Evolutionary conservation across 2,329 filamentous ascomycete genomes (phyloP).

Genomic region (Sphaerulina populicola): DNA sequence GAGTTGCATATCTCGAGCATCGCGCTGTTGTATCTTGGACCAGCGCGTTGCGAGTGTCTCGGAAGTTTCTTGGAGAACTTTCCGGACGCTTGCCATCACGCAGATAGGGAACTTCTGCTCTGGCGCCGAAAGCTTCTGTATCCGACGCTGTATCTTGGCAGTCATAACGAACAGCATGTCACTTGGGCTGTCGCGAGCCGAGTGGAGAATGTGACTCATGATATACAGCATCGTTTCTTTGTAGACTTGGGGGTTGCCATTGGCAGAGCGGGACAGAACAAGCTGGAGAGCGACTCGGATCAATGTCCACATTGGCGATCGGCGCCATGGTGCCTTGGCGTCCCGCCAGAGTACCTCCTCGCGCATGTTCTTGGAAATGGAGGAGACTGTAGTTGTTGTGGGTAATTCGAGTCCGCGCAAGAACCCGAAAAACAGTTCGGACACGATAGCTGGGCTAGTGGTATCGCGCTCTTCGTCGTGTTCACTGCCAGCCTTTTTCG

Average conservation of each 20-base stretch:
- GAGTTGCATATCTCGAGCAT: slow-evolving; percentile 10
- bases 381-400: slow-evolving; percentile 26
- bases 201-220: slow-evolving; percentile 41
- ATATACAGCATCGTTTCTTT: slow-evolving; percentile 11
- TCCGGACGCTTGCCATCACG: background rate
- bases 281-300: slow-evolving; percentile 52
- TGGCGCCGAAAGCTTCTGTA: slow-evolving; percentile 16
- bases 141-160: slow-evolving; percentile 23
- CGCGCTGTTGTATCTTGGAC: background rate
- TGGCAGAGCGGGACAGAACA: slow-evolving; percentile 33
- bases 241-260: background rate
- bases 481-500: slow-evolving; percentile 43
- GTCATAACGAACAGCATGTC: slow-evolving; percentile 20
- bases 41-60: background rate
- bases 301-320: slow-evolving; percentile 55
- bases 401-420: slow-evolving; percentile 45
- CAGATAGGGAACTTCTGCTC: background rate
- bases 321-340: slow-evolving; percentile 51
- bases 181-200: background rate
- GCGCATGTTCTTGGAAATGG: slow-evolving; percentile 51
- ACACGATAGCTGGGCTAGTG: slow-evolving; percentile 49
- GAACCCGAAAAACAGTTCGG: slow-evolving; percentile 52
- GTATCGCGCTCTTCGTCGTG: slow-evolving; percentile 53
- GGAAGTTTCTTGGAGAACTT: background rate
- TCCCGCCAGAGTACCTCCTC: slow-evolving; percentile 51